A percentile compares a stretch with the other conserved stretches of the same genome.
These are phyloP conservation scores for Thelonectria rubi DNA, from an alignment of 2,329 filamentous ascomycete species.

Conservation along the genomic window DNA sequence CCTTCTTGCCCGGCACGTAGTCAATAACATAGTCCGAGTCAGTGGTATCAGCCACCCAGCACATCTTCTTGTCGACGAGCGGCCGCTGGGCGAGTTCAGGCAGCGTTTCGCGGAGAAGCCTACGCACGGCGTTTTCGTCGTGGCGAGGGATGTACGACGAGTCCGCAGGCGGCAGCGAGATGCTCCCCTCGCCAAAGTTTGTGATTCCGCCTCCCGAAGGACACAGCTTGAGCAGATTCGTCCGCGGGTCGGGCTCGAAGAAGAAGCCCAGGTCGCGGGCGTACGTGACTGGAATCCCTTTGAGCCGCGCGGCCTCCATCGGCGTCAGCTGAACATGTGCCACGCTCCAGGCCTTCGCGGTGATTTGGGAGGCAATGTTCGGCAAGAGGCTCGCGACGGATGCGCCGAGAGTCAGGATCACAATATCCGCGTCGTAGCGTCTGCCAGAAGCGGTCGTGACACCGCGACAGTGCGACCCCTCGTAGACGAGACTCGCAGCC, in stretches of 20 bases:
- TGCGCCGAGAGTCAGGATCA: conserved; percentile 62
- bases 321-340: conserved; percentile 65
- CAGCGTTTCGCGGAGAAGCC: conserved; percentile 59
- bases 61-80: conserved; percentile 62
- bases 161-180: conserved; percentile 15
- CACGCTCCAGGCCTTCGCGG: conserved; percentile 65
- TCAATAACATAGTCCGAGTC: conserved; percentile 69
- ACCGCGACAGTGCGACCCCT: conserved; percentile 12
- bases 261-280: conserved; percentile 69
- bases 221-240: conserved; percentile 66
- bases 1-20: conserved; percentile 57
- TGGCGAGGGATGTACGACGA: conserved; percentile 60
- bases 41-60: conserved; percentile 68
- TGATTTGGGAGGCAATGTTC: conserved; percentile 56
- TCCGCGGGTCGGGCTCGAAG: conserved; percentile 68
- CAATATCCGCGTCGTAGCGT: conserved; percentile 41
- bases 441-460: conserved; percentile 20
- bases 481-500: conserved; percentile 17
- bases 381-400: conserved; percentile 57
- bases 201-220: conserved; percentile 65
- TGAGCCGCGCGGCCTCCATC: conserved; percentile 60
- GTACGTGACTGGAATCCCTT: conserved; percentile 67
- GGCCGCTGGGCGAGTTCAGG: conserved; percentile 62
- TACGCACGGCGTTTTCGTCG: conserved; percentile 61
- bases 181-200: conserved; percentile 42